Evolutionary conservation across 2,329 filamentous ascomycete genomes (phyloP), one percentile per base, ranked within the genome.

Genomic region (Phialophora verrucosa): DNA sequence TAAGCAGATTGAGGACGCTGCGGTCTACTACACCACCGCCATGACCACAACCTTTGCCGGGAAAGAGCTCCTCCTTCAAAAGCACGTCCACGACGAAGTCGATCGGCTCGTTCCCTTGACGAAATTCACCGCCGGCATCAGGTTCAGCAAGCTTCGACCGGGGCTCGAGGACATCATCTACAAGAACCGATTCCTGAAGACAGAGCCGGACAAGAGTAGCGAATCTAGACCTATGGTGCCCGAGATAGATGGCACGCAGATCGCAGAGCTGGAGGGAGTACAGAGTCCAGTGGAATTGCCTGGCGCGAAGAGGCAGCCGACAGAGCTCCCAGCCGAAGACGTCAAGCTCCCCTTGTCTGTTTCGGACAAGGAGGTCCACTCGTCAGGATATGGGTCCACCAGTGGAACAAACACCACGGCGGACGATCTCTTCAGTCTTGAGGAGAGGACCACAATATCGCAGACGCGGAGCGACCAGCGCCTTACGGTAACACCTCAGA

Each of bases 1-100:
- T 38, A 72, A 71, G 53, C 70, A 72, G 60, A 72, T 72, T 49
- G 70, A 72, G 51, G 70, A 72, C 54, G 70, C 70, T 8, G 70
- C 70, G 7, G 59, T 69, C 27, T 70, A 72, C 32, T 72, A 72
- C 59, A 71, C 67, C 29, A 68, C 67, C n/a, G 65, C 68, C 38
- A 70, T 61, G 44, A 67, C 59, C 6, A 72, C 61, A 27, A 72
- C 70, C 1, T 72, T 72, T 51, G 59, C 58, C 8, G 70, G 70
- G 51, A 72, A 72, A 47, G 68, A 69, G 38, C 56, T 68, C 35
- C 60, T 66, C 4, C 56, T 71, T n/a, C 70, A 72, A 49, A 59
- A 63, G 25, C 70, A 70, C 59, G 68, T 72, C 11, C 70, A 72
- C 42, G 69, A 71, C 29, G 67, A 71, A 49, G 62, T 72, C 42